Evolutionary conservation across 371 early-diverging fungal species (phyloP), one percentile per base, ranked within the genome.

Genomic region (Sporodiniella umbellata): DNA sequence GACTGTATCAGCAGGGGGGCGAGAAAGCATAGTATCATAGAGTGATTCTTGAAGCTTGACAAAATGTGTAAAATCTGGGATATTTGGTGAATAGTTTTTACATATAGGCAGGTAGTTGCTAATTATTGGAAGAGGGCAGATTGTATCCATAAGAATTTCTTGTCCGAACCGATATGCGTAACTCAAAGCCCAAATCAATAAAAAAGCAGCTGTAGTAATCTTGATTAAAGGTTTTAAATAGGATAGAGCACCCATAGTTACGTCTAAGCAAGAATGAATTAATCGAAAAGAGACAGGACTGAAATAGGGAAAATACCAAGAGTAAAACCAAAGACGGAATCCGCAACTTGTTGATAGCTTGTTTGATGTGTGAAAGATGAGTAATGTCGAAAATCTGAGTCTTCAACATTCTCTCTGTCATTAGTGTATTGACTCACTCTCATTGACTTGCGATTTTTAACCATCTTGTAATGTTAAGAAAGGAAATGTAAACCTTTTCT

Each of bases 61-160:
- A 12, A 75, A 58, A 33, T 60, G 64, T 2, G 75, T 64, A 33
- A 78, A 78, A 40, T 78, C 71, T 8, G 78, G 78, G 15, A 77
- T 54, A 1, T 59, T 48, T 0, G 53, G 26, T 15, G 43, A 18
- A 17, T 58, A 45, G 4, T 53, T 21, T 28, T 54, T 42, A 51
- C 72, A 72, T 1, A 58, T 22, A 4, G 69, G 54, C 4, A 71
- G 22, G 12, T 50, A 50, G 0, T 24, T 14, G 4, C 62, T 51
- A n/a, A 62, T 18, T 1, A 66, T 8, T 1, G 56, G 48, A 14
- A 55, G 28, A 8, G 66, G 62, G 14, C 66, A 66, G 17, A 62
- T 15, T 1, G 54, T 50, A 19, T 62, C 59, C 12, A 62, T 12
- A 1, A 62, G 19, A 1, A 45, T 4, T 5, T 52, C 56, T 22